A percentile compares a stretch with the other conserved stretches of the same genome.
These are phyloP conservation scores for Penicillium freii DNA, from an alignment of 2,329 filamentous ascomycete species.

Conservation along the genomic window DNA sequence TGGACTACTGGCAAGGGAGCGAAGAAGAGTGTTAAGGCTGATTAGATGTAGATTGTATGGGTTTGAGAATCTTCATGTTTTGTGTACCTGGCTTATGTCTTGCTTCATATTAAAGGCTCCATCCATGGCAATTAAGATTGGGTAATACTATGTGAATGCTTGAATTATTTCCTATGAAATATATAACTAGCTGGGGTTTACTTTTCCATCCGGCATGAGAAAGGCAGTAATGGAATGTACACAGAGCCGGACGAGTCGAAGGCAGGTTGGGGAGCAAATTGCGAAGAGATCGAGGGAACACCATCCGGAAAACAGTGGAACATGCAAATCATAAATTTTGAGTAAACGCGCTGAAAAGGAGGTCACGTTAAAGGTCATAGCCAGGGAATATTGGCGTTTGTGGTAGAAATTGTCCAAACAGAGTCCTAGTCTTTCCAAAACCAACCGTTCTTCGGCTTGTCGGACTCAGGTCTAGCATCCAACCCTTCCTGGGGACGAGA, in stretches of 20 bases:
- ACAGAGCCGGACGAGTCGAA: neutral
- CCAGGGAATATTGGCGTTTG: constrained; percentile 1
- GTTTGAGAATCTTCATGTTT: neutral
- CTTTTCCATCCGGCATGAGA: neutral
- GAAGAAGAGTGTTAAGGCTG: constrained; percentile 39
- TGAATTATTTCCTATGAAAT: neutral
- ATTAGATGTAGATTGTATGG: constrained; percentile 15
- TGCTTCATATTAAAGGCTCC: neutral
- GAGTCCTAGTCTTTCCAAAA: constrained; percentile 37
- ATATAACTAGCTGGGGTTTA: neutral
- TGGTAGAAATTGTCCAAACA: neutral
- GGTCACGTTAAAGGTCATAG: neutral
- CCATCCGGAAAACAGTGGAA: neutral
- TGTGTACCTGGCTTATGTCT: neutral
- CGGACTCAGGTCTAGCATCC: constrained; percentile 8
- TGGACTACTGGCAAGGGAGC: constrained; percentile 34
- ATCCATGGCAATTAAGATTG: neutral
- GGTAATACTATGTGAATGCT: neutral
- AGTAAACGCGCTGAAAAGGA: neutral
- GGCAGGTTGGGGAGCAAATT: neutral
- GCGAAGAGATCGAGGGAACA: neutral
- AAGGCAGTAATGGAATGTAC: neutral
- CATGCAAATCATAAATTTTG: neutral
- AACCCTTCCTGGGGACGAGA: constrained; percentile 22
- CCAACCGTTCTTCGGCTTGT: constrained; percentile 31